Percentiles rank a stretch among this genome's conserved stretches.
Evolutionary conservation across 1,284 basidiomycete genomes (phyloP).

Genomic region (Filobasidium uniguttulatum): DNA sequence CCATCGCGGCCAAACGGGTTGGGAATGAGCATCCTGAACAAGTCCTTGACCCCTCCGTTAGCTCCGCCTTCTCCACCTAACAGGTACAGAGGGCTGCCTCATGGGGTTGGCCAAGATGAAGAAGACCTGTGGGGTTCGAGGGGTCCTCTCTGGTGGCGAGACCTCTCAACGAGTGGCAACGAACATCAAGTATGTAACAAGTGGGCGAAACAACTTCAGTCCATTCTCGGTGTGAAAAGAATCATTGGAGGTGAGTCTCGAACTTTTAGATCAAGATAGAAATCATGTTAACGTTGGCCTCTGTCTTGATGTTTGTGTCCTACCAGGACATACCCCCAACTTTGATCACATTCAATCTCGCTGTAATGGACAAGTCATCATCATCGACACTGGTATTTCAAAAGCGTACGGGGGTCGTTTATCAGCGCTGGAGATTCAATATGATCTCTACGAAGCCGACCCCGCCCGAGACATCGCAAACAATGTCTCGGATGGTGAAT

Average conservation of each 20-base stretch:
- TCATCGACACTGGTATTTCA: constrained; percentile 85
- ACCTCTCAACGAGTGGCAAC: constrained; percentile 48
- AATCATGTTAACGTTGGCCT: background rate
- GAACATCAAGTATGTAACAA: constrained; percentile 49
- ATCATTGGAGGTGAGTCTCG: constrained; percentile 56
- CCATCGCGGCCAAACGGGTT: constrained; percentile 65
- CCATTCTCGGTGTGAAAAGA: constrained; percentile 58
- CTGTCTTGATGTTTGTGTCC: constrained; percentile 20
- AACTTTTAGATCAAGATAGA: no score
- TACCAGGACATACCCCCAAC: constrained; percentile 69
- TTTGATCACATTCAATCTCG: constrained; percentile 68
- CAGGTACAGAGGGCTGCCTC: constrained; percentile 61
- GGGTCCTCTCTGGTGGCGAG: constrained; percentile 80
- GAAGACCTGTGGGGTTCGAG: constrained; percentile 54
- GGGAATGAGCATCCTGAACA: constrained; percentile 52
- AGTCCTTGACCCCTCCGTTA: constrained; percentile 42
- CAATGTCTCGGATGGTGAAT: background rate
- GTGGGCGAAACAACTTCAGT: constrained; percentile 53
- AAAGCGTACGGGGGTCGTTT: constrained; percentile 83
- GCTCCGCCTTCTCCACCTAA: constrained; percentile 67
- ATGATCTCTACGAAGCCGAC: constrained; percentile 45
- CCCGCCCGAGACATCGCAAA: background rate
- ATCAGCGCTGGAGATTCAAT: constrained; percentile 71
- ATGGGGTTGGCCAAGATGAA: constrained; percentile 52
- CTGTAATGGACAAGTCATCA: constrained; percentile 72